Conservation (phyloP, 805 yeast species). For the Kazachstania bromeliacearum region DNA sequence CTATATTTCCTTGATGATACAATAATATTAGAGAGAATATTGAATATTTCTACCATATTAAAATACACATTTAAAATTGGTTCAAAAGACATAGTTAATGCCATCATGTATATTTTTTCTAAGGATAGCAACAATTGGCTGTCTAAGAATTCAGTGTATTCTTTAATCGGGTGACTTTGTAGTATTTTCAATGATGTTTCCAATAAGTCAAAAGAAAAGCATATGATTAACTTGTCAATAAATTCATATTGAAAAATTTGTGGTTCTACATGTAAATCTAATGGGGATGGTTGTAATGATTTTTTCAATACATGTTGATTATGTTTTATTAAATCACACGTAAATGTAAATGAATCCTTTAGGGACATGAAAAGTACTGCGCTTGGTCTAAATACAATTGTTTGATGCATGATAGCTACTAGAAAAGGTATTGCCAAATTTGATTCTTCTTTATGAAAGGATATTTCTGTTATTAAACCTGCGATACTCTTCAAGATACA, state of each 20-base stretch:
- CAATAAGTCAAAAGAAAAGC: constrained; percentile 46
- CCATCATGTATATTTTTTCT: constrained; percentile 29
- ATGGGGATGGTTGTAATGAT: constrained; percentile 14
- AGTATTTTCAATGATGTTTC: constrained; percentile 35
- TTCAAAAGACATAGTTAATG: constrained; percentile 38
- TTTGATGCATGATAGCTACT: constrained; percentile 45
- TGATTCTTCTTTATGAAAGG: constrained; percentile 17
- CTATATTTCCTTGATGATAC: no score
- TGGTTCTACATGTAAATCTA: constrained; percentile 20
- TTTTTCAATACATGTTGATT: constrained; percentile 21
- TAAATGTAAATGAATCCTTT: constrained; percentile 24
- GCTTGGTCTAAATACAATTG: constrained; percentile 50
- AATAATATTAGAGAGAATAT: constrained; percentile 31
- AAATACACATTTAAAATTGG: constrained; percentile 45
- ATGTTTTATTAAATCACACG: constrained; percentile 20
- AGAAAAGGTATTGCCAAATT: constrained; percentile 45
- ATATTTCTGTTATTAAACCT: constrained; percentile 22
- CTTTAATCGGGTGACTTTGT: constrained; percentile 11
- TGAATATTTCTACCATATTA: constrained; percentile 45
- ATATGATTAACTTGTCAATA: constrained; percentile 41
- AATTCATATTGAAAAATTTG: constrained; percentile 37
- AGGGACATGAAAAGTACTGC: constrained; percentile 40
- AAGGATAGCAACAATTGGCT: constrained; percentile 15
- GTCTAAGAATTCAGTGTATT: constrained; percentile 16
- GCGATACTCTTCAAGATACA: constrained; percentile 19